phyloP scores from a whole-genome alignment of 2,329 filamentous ascomycete species.

The Aspergillus novofumigatus region DNA sequence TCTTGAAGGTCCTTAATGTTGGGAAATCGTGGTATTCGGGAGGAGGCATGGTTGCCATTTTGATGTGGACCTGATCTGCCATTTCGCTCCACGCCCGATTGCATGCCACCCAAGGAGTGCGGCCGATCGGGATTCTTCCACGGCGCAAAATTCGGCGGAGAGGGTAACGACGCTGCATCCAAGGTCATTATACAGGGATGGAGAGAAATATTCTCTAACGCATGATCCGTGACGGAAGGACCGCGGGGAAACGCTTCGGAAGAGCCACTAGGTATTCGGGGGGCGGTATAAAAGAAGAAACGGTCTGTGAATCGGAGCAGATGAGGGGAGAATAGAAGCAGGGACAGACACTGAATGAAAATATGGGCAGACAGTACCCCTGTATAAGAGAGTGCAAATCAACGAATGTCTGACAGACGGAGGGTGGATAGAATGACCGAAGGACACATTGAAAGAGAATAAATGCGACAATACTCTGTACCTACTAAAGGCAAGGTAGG shows the following conservation, averaged over 20 bases:
- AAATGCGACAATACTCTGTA: not conserved
- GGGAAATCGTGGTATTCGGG: constrained; percentile 27
- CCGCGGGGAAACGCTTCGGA: constrained; percentile 1
- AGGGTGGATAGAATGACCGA: not conserved
- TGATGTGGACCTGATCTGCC: constrained; percentile 22
- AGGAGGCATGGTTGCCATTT: constrained; percentile 17
- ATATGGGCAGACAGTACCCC: not conserved
- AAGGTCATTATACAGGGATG: constrained; percentile 32
- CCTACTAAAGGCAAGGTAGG: too few relatives aligned
- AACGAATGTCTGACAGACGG: not conserved
- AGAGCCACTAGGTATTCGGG: not conserved
- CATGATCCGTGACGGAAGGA: constrained; percentile 19
- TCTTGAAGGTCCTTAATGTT: constrained; percentile 41
- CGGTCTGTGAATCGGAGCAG: not conserved
- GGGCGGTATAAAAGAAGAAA: not conserved
- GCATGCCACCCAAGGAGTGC: constrained; percentile 27
- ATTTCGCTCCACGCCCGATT: constrained; percentile 21
- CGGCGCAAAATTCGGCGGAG: constrained; percentile 30
- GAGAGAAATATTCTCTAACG: constrained; percentile 16
- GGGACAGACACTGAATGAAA: not conserved
- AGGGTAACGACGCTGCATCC: constrained; percentile 36
- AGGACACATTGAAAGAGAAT: not conserved
- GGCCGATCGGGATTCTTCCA: constrained; percentile 27
- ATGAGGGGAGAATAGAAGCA: not conserved
- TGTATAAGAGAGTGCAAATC: not conserved